Conservation (phyloP, 2,329 filamentous ascomycete species). For the Pestalotiopsis sp. region DNA sequence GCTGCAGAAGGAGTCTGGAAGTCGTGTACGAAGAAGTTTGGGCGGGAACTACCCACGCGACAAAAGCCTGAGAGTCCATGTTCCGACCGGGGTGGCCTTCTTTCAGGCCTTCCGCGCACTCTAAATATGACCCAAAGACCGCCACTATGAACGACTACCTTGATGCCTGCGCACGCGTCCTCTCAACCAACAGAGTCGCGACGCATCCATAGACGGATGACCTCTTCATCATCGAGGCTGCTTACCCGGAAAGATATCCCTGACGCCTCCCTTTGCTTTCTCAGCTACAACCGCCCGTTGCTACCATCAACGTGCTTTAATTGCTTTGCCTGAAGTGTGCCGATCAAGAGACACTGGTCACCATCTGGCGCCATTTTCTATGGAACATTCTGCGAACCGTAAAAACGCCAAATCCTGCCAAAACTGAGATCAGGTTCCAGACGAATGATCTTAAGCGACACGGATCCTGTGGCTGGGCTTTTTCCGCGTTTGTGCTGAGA, state of each 20-base stretch:
- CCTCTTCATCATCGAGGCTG: neutral
- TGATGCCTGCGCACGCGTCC: neutral
- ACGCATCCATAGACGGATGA: neutral
- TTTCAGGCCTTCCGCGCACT: neutral
- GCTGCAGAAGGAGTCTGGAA: neutral
- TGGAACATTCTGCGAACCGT: neutral
- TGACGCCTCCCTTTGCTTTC: neutral
- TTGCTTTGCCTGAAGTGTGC: neutral
- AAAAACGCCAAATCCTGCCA: neutral
- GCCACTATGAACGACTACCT: neutral
- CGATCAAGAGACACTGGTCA: neutral
- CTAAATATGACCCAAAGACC: neutral
- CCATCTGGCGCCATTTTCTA: neutral
- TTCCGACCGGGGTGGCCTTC: neutral
- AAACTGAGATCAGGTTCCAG: neutral
- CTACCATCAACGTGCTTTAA: neutral
- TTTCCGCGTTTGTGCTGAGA: neutral
- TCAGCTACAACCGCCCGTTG: neutral
- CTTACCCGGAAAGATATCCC: neutral
- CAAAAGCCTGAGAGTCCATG: neutral
- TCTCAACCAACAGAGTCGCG: neutral
- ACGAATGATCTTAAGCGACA: neutral
- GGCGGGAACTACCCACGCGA: neutral
- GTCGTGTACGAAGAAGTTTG: neutral
- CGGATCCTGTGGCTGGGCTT: neutral